Base-by-base conservation (phyloP, 176 grass and related monocot genomes). In the Phragmites australis region DNA sequence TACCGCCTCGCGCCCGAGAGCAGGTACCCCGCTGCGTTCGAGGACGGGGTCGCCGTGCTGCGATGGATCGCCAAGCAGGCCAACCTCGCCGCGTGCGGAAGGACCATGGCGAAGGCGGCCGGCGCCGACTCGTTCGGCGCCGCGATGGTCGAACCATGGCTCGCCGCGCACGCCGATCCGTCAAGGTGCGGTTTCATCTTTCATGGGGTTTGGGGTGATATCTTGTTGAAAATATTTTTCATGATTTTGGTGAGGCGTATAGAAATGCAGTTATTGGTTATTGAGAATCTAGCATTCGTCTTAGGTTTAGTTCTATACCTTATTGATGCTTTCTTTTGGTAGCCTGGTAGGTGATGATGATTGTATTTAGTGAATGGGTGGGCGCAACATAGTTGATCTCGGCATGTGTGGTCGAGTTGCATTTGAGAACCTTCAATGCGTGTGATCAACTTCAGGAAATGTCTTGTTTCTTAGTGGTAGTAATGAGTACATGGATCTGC, bases 11-110 rank as follows among this genome's bases (percentile, higher is more conserved):
- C 93, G 26, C 93, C 93, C 12, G 93, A 96, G 85, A 88, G 79
- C 82, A 61, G 87, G 73, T 96, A 88, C 53, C 93, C 93, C 15
- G 87, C 90, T 30, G 78, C 90, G 10, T 96, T 96, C 77, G 90
- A 96, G 15, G 93, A 96, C 57, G 93, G 93, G 37, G 45, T 96
- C 26, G 83, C 87, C 40, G 93, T 92, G 64, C 80, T 96, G 10
- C 74, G 80, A 60, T 96, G 93, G 93, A 87, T 96, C 19, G 87
- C 87, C 42, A 96, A 96, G 81, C 93, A 96, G 75, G 93, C 90
- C 45, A 90, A 92, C 69, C 86, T 96, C 34, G 93, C 93, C 3
- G 87, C 81, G 12, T 96, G 90, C 65, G 76, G 87, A 2, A 87
- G 89, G 70, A 84, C 85, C 10, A 68, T 88, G 65, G 79, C 75